Percentiles rank a stretch among this genome's conserved stretches.
These are phyloP conservation scores for Guillardia theta DNA, from an alignment of 78 protist genomes.

Conservation along the genomic window DNA sequence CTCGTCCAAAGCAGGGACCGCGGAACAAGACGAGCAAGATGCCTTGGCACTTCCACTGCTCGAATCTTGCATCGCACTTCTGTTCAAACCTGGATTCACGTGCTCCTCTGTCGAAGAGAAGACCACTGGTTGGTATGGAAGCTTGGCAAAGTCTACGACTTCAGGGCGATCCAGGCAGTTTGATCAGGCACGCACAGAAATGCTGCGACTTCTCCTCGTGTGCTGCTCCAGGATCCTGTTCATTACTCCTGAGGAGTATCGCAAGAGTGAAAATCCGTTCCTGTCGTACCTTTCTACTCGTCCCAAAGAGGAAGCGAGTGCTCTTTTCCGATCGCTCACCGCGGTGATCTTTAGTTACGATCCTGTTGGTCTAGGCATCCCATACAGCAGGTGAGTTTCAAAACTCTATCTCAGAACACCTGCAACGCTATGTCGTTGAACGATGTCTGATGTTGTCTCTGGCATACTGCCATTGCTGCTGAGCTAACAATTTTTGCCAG, in stretches of 20 bases:
- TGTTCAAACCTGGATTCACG: neutral
- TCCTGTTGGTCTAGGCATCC: conserved; percentile 17
- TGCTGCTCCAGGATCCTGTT: neutral
- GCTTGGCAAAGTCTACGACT: no score
- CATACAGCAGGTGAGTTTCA: neutral
- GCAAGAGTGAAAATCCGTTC: neutral
- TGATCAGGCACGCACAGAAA: neutral
- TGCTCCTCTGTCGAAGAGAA: neutral
- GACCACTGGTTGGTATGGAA: neutral
- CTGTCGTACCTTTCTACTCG: neutral
- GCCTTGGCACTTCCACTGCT: neutral
- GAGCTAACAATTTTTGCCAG: no score
- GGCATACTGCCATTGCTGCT: no score
- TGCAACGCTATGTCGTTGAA: neutral
- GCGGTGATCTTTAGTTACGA: conserved; percentile 1
- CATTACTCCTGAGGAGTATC: neutral
- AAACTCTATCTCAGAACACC: neutral
- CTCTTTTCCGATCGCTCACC: neutral
- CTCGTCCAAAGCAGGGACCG: neutral
- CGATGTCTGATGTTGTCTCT: no score
- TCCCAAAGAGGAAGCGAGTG: neutral
- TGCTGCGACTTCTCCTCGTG: neutral
- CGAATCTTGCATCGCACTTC: neutral
- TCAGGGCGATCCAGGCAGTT: neutral
- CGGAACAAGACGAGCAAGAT: neutral